Evolutionary conservation across 371 early-diverging fungal species (phyloP).

Genomic region (Actinomortierella wolfii): DNA sequence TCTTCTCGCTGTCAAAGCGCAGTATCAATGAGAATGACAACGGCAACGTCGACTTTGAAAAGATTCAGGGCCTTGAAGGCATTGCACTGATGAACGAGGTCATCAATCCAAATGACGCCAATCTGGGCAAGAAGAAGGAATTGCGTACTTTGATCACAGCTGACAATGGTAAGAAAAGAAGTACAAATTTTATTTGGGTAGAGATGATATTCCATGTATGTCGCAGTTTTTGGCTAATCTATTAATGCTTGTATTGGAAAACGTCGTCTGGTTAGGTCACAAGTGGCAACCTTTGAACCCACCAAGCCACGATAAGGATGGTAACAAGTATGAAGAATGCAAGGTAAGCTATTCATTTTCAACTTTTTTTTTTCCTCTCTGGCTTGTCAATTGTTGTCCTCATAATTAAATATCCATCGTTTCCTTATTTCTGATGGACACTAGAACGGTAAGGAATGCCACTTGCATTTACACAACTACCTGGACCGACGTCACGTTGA

Average conservation of each 20-base stretch:
- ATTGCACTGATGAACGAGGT: constrained; percentile 88
- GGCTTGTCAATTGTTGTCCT: not conserved
- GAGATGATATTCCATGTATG: not conserved
- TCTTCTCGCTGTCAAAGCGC: constrained; percentile 69
- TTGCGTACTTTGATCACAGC: constrained; percentile 76
- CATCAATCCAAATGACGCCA: constrained; percentile 65
- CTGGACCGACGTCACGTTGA: constrained; percentile 78
- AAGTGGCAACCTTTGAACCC: constrained; percentile 22
- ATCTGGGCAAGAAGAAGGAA: constrained; percentile 59
- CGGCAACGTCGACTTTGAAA: constrained; percentile 94
- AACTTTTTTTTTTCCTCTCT: not conserved
- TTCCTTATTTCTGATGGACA: not conserved
- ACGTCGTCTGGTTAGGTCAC: constrained; percentile 49
- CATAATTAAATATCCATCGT: not conserved
- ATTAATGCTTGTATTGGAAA: constrained; percentile 58
- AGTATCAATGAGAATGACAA: constrained; percentile 79
- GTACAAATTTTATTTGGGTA: not conserved
- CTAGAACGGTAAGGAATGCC: constrained; percentile 50
- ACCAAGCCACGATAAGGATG: constrained; percentile 20
- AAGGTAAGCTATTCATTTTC: constrained; percentile 8
- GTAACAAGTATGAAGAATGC: constrained; percentile 18
- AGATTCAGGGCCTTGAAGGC: constrained; percentile 90
- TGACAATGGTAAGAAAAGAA: constrained; percentile 75
- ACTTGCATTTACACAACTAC: constrained; percentile 81
- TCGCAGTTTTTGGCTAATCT: not conserved